phyloP scores from a whole-genome alignment of 2,329 filamentous ascomycete species.

The Rhynchosporium agropyri region DNA sequence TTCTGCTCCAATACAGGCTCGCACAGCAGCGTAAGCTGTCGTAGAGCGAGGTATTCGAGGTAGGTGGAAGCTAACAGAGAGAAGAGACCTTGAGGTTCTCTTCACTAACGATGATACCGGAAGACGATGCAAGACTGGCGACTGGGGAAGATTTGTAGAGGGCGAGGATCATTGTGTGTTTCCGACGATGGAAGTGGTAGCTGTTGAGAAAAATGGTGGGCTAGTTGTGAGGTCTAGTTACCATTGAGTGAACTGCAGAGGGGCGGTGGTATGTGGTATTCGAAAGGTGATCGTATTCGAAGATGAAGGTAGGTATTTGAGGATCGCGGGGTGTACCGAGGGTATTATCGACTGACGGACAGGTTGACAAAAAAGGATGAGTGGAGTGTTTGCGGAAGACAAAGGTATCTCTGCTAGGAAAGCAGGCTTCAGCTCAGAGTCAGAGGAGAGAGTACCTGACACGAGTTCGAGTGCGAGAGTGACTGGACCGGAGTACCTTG shows the following conservation, averaged over 20 bases:
- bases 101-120: conserved; percentile 61
- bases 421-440: conserved; percentile 30
- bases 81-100: conserved; percentile 46
- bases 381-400: conserved; percentile 37
- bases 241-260: conserved; percentile 32
- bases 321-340: conserved; percentile 18
- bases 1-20: conserved; percentile 48
- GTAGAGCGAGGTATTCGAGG: conserved; percentile 51
- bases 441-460: conserved; percentile 19
- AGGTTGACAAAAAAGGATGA: conserved; percentile 33
- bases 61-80: conserved; percentile 47
- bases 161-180: conserved; percentile 61
- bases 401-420: conserved; percentile 31
- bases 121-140: conserved; percentile 63
- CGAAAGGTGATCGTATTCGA: conserved; percentile 19
- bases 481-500: conserved; percentile 21
- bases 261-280: conserved; percentile 19
- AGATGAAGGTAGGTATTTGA: conserved; percentile 6
- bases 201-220: conserved; percentile 39
- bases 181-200: conserved; percentile 41
- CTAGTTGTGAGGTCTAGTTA: conserved; percentile 38
- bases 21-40: conserved; percentile 40
- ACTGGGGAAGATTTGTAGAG: conserved; percentile 56
- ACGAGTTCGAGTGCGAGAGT: conserved; percentile 27
- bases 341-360: conserved; percentile 29